These are phyloP conservation scores for Hamigera avellanea DNA, from an alignment of 495 filamentous ascomycete genomes.

Conservation along the genomic window DNA sequence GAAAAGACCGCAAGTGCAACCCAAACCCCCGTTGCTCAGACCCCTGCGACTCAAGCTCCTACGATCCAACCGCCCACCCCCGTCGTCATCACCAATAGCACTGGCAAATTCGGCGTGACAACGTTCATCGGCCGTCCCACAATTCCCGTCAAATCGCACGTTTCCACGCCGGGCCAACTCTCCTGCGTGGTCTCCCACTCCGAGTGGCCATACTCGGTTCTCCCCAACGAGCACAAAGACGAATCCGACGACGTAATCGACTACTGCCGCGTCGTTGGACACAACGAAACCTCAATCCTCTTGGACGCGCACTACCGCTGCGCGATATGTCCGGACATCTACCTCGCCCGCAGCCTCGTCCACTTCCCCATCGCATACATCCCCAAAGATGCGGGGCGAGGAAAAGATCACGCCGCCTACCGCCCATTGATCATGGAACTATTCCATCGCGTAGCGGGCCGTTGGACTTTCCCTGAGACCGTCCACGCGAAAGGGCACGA, in stretches of 20 bases:
- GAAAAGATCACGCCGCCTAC: background rate
- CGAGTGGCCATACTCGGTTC: background rate
- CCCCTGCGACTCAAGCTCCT: background rate
- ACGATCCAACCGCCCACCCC: background rate
- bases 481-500: background rate
- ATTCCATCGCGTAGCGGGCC: background rate
- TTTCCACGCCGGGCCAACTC: background rate
- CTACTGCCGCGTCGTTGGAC: slow-evolving; percentile 2
- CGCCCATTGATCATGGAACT: background rate
- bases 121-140: slow-evolving; percentile 1
- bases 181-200: slow-evolving; percentile 1
- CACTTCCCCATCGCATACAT: slow-evolving; percentile 1
- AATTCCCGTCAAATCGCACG: background rate
- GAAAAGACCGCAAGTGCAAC: background rate
- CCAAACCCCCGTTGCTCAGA: background rate
- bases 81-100: background rate
- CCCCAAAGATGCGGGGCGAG: too few relatives aligned
- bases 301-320: slow-evolving; percentile 2
- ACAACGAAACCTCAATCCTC: slow-evolving; percentile 3
- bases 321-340: slow-evolving; percentile 1
- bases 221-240: background rate
- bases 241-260: slow-evolving; percentile 1
- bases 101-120: background rate
- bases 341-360: slow-evolving; percentile 1
- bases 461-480: slow-evolving; percentile 2